Base-by-base conservation (phyloP, 1,284 basidiomycete species). In the Volvariella volvacea region DNA sequence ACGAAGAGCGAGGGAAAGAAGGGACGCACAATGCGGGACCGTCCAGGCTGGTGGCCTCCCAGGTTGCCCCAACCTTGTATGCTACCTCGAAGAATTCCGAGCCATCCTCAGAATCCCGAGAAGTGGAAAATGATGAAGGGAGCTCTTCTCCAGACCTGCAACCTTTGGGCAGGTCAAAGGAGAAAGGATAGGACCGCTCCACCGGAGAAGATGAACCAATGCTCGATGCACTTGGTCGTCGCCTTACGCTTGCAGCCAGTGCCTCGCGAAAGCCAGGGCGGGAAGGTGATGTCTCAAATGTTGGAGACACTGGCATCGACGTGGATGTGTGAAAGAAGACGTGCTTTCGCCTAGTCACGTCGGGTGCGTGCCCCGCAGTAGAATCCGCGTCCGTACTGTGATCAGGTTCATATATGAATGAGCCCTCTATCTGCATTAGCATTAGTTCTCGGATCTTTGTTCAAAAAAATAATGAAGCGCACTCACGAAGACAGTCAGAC, bases 311-410 rank as follows among this genome's bases (percentile, higher is more conserved):
- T n/a, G 64, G 57, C 36, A 74, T 66, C 22, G 66, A 56, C 4
- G 68, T 66, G 3, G 73, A 71, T 2, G 74, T 68, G n/a, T 68
- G 68, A 50, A 78, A 71, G 59, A 85, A 83, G 21, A 76, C 64
- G 53, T 83, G 76, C 54, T 68, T 71, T 47, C 68, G 65, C 45
- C 61, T 64, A 34, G 62, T 62, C 17, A 61, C 44, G 15, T 39
- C 45, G 43, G 50, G 34, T 46, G 55, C 45, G 16, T 51, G 34
- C 15, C 34, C 48, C 48, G 49, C 51, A 21, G 55, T 49, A n/a
- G 56, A 52, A 21, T 62, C 57, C 34, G 56, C 53, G 21, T 63
- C 58, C 32, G 56, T 6, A 36, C 14, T 52, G 20, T 61, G 51
- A 20, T 62, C 53, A 19, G 66, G 66, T 12, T 6, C 12, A 55